Base-by-base conservation (phyloP, 306 rosid species). In the peach (Prunus persica) region DNA sequence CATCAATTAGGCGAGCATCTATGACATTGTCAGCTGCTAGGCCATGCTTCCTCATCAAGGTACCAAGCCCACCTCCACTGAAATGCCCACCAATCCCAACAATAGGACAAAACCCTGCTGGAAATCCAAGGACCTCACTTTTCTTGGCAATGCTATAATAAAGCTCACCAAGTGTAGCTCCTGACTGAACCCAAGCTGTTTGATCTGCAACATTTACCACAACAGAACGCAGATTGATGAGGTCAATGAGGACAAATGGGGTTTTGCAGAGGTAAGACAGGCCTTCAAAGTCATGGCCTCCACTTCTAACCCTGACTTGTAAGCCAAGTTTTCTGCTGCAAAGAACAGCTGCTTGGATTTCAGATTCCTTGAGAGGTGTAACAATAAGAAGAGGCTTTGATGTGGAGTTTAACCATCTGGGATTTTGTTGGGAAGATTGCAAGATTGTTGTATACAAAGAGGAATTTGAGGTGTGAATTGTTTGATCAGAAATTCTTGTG, bases 171-270 rank as follows among this genome's bases (percentile, higher is more conserved):
- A 80, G 58, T 0, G 93, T 85, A 4, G 95, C 88, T 3, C 95
- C 95, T 1, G 93, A 85, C 77, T 91, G 90, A 55, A 85, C 74
- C 95, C 95, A 91, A 55, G 95, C 97, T 2, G 82, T 88, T 64
- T 82, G 82, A 27, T 80, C 74, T 20, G 68, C 69, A 1, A 84
- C 38, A 14, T 86, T 82, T 7, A 89, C 55, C 6, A 76, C 57
- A 38, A 87, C 46, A 3, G 80, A 78, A 1, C 87, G 80, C 6
- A 87, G 83, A 45, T 86, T 79, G 49, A 52, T 22, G 25, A 91
- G 47, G 60, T 91, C 93, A 8, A 87, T 16, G 25, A 89, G 41
- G 69, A 89, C 65, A 79, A 87, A 89, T 11, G 90, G 87, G 6
- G 75, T 75, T 45, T 82, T 84, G 60, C 73, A 11, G 81, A 83